phyloP scores from a whole-genome alignment of 768 basidiomycete genomes.

The Serendipita vermifera region DNA sequence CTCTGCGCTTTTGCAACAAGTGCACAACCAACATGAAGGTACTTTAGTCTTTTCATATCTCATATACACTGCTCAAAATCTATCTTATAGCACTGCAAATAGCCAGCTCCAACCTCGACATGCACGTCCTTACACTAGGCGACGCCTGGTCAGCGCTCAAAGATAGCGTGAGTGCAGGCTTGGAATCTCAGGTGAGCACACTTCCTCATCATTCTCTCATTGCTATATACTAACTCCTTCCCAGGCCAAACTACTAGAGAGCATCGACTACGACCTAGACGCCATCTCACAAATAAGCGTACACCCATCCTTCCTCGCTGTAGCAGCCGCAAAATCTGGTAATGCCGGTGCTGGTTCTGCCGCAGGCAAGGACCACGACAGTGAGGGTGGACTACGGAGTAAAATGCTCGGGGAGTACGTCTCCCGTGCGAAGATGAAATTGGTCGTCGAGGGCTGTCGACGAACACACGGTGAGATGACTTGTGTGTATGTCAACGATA shows the following conservation, averaged over 20 bases:
- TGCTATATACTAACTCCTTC: slow-evolving; percentile 44
- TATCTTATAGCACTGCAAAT: slow-evolving; percentile 63
- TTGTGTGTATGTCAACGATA: background rate
- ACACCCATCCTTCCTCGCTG: slow-evolving; percentile 64
- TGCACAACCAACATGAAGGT: slow-evolving; percentile 1
- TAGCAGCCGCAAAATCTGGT: slow-evolving; percentile 50
- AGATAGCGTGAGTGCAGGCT: slow-evolving; percentile 16
- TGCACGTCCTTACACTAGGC: slow-evolving; percentile 54
- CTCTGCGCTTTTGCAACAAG: background rate
- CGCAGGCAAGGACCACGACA: background rate
- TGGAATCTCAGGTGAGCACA: background rate
- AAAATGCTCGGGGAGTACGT: slow-evolving; percentile 74
- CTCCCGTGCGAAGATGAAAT: slow-evolving; percentile 60
- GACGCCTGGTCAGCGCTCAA: slow-evolving; percentile 42
- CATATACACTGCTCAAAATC: slow-evolving; percentile 22
- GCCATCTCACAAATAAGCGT: slow-evolving; percentile 53
- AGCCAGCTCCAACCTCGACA: slow-evolving; percentile 58
- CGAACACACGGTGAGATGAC: slow-evolving; percentile 43
- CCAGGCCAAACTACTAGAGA: slow-evolving; percentile 48
- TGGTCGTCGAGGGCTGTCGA: slow-evolving; percentile 60
- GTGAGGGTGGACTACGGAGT: slow-evolving; percentile 49
- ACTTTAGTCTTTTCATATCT: background rate
- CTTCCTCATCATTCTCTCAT: background rate
- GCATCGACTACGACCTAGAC: slow-evolving; percentile 58
- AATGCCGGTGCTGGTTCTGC: background rate